Conservation (phyloP, 257 asterid genomes). For the Nicotiana tabacum region DNA sequence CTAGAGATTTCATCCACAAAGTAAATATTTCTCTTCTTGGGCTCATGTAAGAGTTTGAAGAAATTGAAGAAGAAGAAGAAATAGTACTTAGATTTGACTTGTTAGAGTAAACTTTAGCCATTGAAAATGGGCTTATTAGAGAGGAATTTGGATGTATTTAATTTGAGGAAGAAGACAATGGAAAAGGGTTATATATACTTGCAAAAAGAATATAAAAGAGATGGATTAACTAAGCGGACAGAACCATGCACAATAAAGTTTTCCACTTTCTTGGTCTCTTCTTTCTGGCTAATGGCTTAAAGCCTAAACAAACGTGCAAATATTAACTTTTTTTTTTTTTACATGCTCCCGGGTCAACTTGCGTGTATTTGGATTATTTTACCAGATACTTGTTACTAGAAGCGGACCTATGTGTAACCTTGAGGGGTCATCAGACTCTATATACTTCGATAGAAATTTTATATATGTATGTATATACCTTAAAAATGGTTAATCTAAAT, state of each 20-base stretch:
- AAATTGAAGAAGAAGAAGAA: conserved; percentile 1
- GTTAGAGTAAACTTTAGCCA: conserved; percentile 63
- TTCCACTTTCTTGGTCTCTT: background rate
- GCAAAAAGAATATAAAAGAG: background rate
- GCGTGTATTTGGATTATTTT: background rate
- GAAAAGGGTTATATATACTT: background rate
- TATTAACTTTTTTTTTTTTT: background rate
- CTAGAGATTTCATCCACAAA: conserved; percentile 70
- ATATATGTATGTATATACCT: no score
- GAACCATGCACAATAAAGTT: background rate
- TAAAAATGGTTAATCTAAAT: no score
- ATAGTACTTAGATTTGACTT: background rate
- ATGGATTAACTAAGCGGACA: background rate
- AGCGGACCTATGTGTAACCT: no score
- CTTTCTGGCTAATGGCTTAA: background rate
- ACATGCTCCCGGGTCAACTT: background rate
- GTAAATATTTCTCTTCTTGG: conserved; percentile 44
- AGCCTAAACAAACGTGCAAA: background rate
- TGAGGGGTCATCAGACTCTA: accelerated
- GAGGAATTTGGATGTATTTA: background rate
- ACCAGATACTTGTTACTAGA: background rate
- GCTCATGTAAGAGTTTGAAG: conserved; percentile 14
- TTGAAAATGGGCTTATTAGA: conserved; percentile 7
- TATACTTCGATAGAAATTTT: no score
- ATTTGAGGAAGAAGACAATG: background rate